Percentiles rank a stretch among this genome's conserved stretches.
Evolutionary conservation across 352 stramenopile genomes (phyloP).

Genomic region (Phytophthora tubulina): DNA sequence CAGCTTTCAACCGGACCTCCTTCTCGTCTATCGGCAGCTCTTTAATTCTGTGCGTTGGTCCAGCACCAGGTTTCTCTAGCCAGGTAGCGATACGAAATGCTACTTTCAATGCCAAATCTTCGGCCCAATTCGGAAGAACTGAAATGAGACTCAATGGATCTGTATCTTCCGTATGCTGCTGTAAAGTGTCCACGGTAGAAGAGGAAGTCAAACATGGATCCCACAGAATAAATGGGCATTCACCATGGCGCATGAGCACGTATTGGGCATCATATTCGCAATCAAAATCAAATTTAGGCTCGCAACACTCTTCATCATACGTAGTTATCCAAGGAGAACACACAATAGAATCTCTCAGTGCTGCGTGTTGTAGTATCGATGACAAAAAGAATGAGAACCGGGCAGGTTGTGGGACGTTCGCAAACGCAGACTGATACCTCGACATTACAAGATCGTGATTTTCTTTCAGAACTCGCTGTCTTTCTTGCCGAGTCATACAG

Average conservation of each 20-base stretch:
- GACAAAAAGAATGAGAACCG: slow-evolving; percentile 41
- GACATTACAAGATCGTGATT: slow-evolving; percentile 23
- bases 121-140: slow-evolving; percentile 26
- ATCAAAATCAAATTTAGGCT: slow-evolving; percentile 38
- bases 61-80: slow-evolving; percentile 16
- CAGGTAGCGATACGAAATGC: slow-evolving; percentile 30
- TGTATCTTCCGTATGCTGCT: not conserved
- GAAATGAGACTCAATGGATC: not conserved
- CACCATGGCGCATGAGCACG: slow-evolving; percentile 12
- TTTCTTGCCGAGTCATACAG: slow-evolving; percentile 19
- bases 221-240: slow-evolving; percentile 33
- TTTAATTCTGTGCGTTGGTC: not conserved
- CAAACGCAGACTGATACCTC: slow-evolving; percentile 26
- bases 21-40: slow-evolving; percentile 8
- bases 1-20: slow-evolving; percentile 6
- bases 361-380: slow-evolving; percentile 21
- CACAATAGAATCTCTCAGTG: slow-evolving; percentile 19
- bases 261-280: slow-evolving; percentile 21
- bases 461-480: slow-evolving; percentile 15
- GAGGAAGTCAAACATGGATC: slow-evolving; percentile 10
- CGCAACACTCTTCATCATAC: slow-evolving; percentile 4
- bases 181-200: not conserved
- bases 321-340: slow-evolving; percentile 32
- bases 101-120: slow-evolving; percentile 16
- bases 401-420: slow-evolving; percentile 1